Base-by-base conservation (phyloP, 192 early-diverging fungal genomes). In the Coemansia sp. region DNA sequence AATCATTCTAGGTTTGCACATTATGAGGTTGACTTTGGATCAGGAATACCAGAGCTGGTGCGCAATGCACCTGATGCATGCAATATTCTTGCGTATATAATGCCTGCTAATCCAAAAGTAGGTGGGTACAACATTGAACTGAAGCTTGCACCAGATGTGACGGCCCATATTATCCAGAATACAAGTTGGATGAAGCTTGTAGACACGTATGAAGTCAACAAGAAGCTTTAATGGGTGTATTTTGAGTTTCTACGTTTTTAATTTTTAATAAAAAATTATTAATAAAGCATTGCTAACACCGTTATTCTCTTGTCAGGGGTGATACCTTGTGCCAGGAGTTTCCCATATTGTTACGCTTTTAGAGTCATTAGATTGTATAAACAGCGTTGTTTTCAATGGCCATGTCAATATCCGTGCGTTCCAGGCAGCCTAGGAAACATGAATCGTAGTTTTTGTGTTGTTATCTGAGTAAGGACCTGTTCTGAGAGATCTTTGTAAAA, bases 401-500 rank as follows among this genome's bases (percentile, higher is more conserved):
- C 50, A 79, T 70, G 14, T 71, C 71, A 17, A 74, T 61, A 60
- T 79, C 77, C 61, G 73, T 60, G 50, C 77, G 77, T 57, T 71
- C 71, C 0, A 70, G 58, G 16, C 77, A 79, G 0, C 77, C 68
- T 20, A 55, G 14, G 20, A 79, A 44, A n/a, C 66, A 72, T 0
- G 71, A 12, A 32, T 62, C 53, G 50, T 77, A 72, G 44, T 71
- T 68, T 20, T 65, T 65, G 6, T n/a, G 37, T 41, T 5, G 57
- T 55, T 14, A 72, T 72, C 46, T 72, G 76, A 5, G 13, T 17
- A 11, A 77, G 56, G 0, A 57, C 70, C 17, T 69, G 37, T 5
- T 50, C 43, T 0, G 76, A 61, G 13, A 57, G 67, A 54, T 39
- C 40, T 39, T 22, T 43, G 41, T 66, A 63, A 40, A 65, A 43